These are phyloP conservation scores for Lojkania enalia DNA, from an alignment of 2,329 filamentous ascomycete species.

Conservation along the genomic window DNA sequence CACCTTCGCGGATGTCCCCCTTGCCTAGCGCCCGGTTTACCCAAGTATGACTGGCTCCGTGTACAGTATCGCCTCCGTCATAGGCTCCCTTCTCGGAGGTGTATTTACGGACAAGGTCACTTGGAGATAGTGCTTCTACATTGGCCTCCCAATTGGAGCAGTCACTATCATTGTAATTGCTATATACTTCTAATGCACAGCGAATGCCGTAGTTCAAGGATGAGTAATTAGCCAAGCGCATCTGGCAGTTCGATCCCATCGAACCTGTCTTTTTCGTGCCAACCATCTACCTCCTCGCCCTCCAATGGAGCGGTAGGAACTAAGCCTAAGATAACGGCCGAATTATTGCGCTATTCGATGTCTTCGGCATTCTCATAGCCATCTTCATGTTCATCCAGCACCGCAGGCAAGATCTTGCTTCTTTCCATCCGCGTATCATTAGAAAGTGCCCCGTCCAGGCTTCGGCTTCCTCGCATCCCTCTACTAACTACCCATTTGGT, in stretches of 20 bases:
- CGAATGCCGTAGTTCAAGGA: conserved; percentile 21
- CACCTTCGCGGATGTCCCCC: conserved; percentile 27
- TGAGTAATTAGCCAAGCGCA: conserved; percentile 40
- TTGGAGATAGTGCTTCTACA: conserved; percentile 53
- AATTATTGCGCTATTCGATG: conserved; percentile 46
- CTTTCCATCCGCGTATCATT: conserved; percentile 46
- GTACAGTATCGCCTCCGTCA: conserved; percentile 41
- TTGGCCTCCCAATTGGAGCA: conserved; percentile 53
- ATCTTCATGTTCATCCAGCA: conserved; percentile 45
- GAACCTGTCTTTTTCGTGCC: conserved; percentile 48
- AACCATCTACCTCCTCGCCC: conserved; percentile 47
- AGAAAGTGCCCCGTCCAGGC: conserved; percentile 42
- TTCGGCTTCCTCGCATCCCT: conserved; percentile 43
- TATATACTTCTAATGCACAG: conserved; percentile 45
- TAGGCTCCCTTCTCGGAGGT: conserved; percentile 49
- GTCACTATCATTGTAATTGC: conserved; percentile 41
- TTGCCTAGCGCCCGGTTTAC: conserved; percentile 19
- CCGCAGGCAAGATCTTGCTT: conserved; percentile 46
- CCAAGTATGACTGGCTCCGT: conserved; percentile 42
- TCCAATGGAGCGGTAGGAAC: conserved; percentile 49
- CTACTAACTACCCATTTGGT: conserved; percentile 56
- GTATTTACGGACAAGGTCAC: conserved; percentile 42
- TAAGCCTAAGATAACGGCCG: conserved; percentile 33
- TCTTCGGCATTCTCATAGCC: conserved; percentile 36
- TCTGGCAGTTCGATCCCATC: conserved; percentile 51